Evolutionary conservation across 2,329 filamentous ascomycete species (phyloP), one percentile per base, ranked within the genome.

Genomic region (Botrytis porri): DNA sequence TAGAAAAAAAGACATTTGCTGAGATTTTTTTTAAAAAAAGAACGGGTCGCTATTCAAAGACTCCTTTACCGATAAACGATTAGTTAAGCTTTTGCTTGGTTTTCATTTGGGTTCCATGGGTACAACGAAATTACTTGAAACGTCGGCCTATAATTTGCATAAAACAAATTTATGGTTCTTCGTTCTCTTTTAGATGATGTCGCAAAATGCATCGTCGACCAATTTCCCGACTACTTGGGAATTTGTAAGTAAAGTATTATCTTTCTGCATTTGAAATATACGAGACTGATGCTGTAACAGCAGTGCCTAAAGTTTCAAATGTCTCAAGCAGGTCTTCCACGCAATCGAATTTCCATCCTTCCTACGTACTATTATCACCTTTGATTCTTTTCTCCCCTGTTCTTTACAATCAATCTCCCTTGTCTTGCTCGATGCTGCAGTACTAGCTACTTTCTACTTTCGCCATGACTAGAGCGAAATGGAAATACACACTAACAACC

Each of bases 41-140:
- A 65, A 77, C 78, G 29, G 79, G 78, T 62, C 73, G 77, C 69
- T 79, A 78, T 74, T 77, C 79, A 48, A 80, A 80, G 64, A 80
- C 79, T 41, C 78, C 79, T 12, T 66, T 79, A 64, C 77, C 78
- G 7, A 78, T 80, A 64, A 74, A 77, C 73, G 61, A 65, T 32
- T 71, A 41, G 35, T 41, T 57, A 37, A 41, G 32, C 48, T 10
- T 29, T 39, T 37, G 43, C 65, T 57, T 32, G 65, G 16, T 18
- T 9, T 57, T 20, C 25, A n/a, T 32, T n/a, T 22, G 20, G 25
- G 25, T 20, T 39, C 39, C 16, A 16, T 32, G 16, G 48, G n/a
- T 20, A 43, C 37, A 41, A 20, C 16, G 41, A 9, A 32, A 41
- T 57, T 41, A 9, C 10, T 41, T 37, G 8, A 32, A 16, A 10